Base-by-base conservation (phyloP, 2,329 filamentous ascomycete species). In the Didymella lethalis region DNA sequence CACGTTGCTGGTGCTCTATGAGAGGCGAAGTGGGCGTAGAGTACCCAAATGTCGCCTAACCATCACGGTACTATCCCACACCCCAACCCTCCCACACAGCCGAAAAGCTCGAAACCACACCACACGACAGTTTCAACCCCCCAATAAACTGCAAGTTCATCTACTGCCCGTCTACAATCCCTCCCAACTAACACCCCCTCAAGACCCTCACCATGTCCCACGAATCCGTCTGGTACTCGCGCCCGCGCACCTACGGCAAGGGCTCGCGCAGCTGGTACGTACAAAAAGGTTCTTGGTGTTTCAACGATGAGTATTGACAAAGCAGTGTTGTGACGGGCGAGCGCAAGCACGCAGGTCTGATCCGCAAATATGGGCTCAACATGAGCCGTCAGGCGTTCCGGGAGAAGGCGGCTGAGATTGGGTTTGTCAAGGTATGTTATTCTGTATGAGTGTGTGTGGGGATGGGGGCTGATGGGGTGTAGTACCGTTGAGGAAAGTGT, bases 321-420 rank as follows among this genome's bases (percentile, higher is more conserved):
- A 18, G 3, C 5, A 73, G 71, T 29, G 64, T 72, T 11, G 70
- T 73, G 1, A 73, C 69, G 0, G 71, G 71, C 36, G 59, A 64
- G 20, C 72, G 65, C 56, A 73, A 73, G 55, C 67, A 66, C 18
- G 93, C 94, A 75, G 95, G 95, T 92, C 88, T 99, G 73, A 97
- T 99, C 86, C 93, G 95, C 86, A 99, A 99, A 85, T 98, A 98
- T 84, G 94, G 94, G 78, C 86, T 97, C 75, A 92, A 96, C 75
- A 87, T 88, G 82, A 88, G 86, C 81, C 84, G 86, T 80, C 83
- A 86, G 79, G 88, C 86, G 81, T 89, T 89, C 81, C 78, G 86
- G 69, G 86, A 89, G 81, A 88, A 88, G 83, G 81, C 83, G 66
- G 77, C 78, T 69, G 86, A 89, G 77, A 88, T 89, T 75, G 86